Evolutionary conservation across 495 filamentous ascomycete species (phyloP), one percentile per base, ranked within the genome.

Genomic region (Penicillium atrosanguineum): DNA sequence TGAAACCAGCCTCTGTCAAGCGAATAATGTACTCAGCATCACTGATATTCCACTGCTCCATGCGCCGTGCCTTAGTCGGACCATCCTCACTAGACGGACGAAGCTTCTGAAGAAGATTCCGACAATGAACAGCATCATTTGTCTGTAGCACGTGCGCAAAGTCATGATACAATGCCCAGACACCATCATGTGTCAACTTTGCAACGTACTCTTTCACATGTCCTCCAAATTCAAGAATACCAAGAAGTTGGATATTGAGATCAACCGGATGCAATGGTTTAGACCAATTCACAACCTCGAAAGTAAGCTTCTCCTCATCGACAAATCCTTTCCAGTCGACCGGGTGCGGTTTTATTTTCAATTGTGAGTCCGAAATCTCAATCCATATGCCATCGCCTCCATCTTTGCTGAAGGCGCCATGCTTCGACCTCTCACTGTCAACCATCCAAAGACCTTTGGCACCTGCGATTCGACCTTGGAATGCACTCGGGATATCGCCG

Each of bases 401-500:
- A 4, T 51, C 36, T 2, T 44, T 23, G 11, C 44, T 41, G 19
- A 71, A 46, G 23, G 38, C 43, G 31, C 31, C 43, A 25, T 48
- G 21, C 4, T 55, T 52, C 2, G 68, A 69, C 11, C 57, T 21
- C 40, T 73, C 64, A n/a, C 53, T 53, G 56, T 87, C 83, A 15
- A 93, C 77, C 69, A 92, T 83, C 92, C 93, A 97, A 38, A 97
- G 71, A 3, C 94, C 94, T 68, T 97, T 97, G 1, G 90, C 89
- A 6, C 88, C 84, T 3, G 85, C 88, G 54, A 97, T 84, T 38
- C 93, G 78, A 11, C 77, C 93, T 70, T 97, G 93, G 46, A 95
- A 87, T 7, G 78, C 82, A 50, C 86, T 87, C 0, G 92, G 90
- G 0, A 86, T 77, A 38, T 77, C 75, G 0, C 75, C 67, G 4